Conservation (phyloP, 352 stramenopile species). For the Globisporangium emineosum region DNA sequence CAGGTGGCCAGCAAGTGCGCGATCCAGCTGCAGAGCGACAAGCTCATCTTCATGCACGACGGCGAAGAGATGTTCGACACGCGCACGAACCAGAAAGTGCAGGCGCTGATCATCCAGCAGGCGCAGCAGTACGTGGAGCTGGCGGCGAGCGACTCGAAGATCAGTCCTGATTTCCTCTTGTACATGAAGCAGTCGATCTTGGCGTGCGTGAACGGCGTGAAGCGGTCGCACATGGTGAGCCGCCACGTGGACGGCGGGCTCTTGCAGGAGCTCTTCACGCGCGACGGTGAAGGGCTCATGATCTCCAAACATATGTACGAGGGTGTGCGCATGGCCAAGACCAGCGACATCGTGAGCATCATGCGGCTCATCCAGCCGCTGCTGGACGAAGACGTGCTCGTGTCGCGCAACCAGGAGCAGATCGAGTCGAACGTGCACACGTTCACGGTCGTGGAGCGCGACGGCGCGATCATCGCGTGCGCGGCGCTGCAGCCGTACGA, state of each 20-base stretch:
- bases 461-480: conserved; percentile 88
- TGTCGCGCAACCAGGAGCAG: conserved; percentile 85
- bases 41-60: conserved; percentile 90
- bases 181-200: conserved; percentile 86
- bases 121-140: conserved; percentile 81
- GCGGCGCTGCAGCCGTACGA: conserved; percentile 88
- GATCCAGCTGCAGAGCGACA: conserved; percentile 77
- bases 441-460: conserved; percentile 86
- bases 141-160: conserved; percentile 40
- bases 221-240: conserved; percentile 82
- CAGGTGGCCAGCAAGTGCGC: conserved; percentile 87
- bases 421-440: conserved; percentile 89
- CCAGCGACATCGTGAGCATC: conserved; percentile 90
- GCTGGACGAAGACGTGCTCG: conserved; percentile 83
- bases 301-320: conserved; percentile 98
- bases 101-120: conserved; percentile 78
- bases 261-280: conserved; percentile 97
- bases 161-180: conserved; percentile 69
- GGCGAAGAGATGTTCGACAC: conserved; percentile 85
- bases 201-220: conserved; percentile 82
- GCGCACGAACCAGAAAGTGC: conserved; percentile 72
- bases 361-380: conserved; percentile 88
- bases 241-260: conserved; percentile 87
- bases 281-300: conserved; percentile 95
- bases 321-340: conserved; percentile 90